Conservation (phyloP, 163 green algal genomes). For the Coccomyxa subellipsoidea region DNA sequence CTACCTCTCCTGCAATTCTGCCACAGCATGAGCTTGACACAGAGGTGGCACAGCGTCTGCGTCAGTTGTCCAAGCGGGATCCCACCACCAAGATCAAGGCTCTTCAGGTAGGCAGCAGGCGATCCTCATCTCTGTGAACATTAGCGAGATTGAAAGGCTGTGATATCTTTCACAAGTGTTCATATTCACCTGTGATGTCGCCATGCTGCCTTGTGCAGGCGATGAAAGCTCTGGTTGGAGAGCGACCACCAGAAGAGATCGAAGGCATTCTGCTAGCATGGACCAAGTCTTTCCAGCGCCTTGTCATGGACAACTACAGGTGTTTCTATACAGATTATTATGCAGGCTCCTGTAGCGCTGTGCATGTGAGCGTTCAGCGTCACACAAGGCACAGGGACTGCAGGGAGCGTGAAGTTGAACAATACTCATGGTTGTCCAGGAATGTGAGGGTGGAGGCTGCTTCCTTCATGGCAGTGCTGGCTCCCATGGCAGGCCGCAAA, state of each 20-base stretch:
- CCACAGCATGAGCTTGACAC: constrained; percentile 34
- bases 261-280: constrained; percentile 54
- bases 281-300: constrained; percentile 57
- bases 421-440: too few relatives aligned
- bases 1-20: background rate
- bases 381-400: too few relatives aligned
- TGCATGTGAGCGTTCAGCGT: too few relatives aligned
- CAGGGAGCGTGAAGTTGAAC: too few relatives aligned
- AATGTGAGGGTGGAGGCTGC: constrained; percentile 55
- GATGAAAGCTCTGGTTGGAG: constrained; percentile 40
- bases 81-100: constrained; percentile 79
- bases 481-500: constrained; percentile 36
- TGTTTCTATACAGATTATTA: background rate
- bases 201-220: constrained; percentile 28
- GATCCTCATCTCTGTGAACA: too few relatives aligned
- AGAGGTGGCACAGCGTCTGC: constrained; percentile 68
- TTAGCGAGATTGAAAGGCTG: too few relatives aligned
- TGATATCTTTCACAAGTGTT: too few relatives aligned
- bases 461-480: constrained; percentile 39
- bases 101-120: constrained; percentile 56
- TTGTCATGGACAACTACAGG: constrained; percentile 65
- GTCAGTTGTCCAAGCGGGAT: constrained; percentile 76
- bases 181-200: background rate
- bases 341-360: too few relatives aligned
- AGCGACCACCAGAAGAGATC: constrained; percentile 31